These are phyloP conservation scores for Aspergillus sp. DNA, from an alignment of 2,329 filamentous ascomycete species.

Conservation along the genomic window DNA sequence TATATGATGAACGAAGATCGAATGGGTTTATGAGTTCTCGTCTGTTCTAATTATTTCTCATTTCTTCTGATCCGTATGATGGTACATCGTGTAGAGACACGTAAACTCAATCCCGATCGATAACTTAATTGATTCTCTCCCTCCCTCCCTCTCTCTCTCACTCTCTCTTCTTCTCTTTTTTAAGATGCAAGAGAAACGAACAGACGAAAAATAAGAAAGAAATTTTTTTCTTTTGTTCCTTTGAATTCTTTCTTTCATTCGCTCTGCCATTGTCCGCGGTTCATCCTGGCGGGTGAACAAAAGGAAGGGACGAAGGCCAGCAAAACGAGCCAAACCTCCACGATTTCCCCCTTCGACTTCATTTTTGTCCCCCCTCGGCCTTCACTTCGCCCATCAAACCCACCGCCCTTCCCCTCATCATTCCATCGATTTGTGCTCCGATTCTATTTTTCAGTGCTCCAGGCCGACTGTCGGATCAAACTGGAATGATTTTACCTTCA, in stretches of 20 bases:
- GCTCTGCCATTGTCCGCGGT: background rate
- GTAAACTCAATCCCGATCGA: no score
- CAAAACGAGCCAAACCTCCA: constrained; percentile 9
- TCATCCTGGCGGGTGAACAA: constrained; percentile 6
- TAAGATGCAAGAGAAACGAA: no score
- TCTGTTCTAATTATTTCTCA: no score
- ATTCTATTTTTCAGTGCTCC: constrained; percentile 7
- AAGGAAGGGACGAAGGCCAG: constrained; percentile 26
- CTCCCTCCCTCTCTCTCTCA: no score
- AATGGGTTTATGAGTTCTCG: no score
- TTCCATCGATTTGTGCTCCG: constrained; percentile 17
- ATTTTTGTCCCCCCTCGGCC: constrained; percentile 24
- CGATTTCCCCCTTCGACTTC: constrained; percentile 16
- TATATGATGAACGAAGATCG: no score
- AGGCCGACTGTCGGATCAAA: constrained; percentile 13
- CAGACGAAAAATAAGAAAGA: no score
- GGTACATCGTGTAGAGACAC: no score
- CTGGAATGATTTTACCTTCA: constrained; percentile 28
- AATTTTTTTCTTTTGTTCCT: no score
- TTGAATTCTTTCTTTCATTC: background rate
- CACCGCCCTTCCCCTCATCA: constrained; percentile 25
- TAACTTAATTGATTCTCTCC: no score
- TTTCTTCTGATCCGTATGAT: no score
- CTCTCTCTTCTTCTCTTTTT: no score
- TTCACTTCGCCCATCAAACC: constrained; percentile 24